Evolutionary conservation across 148 eudicot genomes (phyloP).

Genomic region (Limonium bicolor): DNA sequence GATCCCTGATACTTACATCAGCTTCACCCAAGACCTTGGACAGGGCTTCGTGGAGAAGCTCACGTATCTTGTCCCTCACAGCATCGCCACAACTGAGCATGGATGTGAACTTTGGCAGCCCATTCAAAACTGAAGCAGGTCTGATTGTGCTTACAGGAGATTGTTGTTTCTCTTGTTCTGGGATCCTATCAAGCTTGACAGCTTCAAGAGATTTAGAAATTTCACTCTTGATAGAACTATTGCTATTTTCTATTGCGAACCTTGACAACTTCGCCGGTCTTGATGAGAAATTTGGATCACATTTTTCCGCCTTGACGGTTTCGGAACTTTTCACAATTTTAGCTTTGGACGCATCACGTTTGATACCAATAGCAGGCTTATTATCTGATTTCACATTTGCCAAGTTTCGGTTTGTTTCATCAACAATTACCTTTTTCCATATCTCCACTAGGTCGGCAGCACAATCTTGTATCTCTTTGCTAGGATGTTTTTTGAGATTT

Average conservation of each 20-base stretch:
- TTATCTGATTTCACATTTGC: constrained; percentile 15
- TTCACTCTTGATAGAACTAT: constrained; percentile 10
- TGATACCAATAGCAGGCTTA: constrained; percentile 10
- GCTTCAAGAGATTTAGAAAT: constrained; percentile 3
- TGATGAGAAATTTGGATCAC: constrained; percentile 8
- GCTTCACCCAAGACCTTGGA: constrained; percentile 33
- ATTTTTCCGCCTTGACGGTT: constrained; percentile 15
- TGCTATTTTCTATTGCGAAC: too few relatives aligned
- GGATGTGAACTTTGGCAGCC: constrained; percentile 40
- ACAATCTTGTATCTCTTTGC: constrained; percentile 35
- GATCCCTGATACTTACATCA: constrained; percentile 23
- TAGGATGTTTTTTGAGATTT: constrained; percentile 52
- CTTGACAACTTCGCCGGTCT: constrained; percentile 22
- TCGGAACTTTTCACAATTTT: constrained; percentile 19
- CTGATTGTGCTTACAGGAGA: constrained; percentile 13
- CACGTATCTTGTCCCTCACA: constrained; percentile 38
- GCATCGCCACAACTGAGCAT: constrained; percentile 38
- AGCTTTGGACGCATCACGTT: constrained; percentile 12
- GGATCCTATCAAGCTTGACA: constrained; percentile 18
- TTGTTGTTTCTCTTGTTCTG: constrained; percentile 18
- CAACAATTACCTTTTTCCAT: constrained; percentile 50
- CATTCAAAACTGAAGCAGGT: constrained; percentile 13
- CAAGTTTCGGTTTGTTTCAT: constrained; percentile 30
- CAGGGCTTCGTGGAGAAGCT: constrained; percentile 36
- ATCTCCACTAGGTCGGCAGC: constrained; percentile 42